Percentiles rank a stretch among this genome's conserved stretches.
These are phyloP conservation scores for Cercospora brassicicola DNA, from an alignment of 2,329 filamentous ascomycete species.

Conservation along the genomic window DNA sequence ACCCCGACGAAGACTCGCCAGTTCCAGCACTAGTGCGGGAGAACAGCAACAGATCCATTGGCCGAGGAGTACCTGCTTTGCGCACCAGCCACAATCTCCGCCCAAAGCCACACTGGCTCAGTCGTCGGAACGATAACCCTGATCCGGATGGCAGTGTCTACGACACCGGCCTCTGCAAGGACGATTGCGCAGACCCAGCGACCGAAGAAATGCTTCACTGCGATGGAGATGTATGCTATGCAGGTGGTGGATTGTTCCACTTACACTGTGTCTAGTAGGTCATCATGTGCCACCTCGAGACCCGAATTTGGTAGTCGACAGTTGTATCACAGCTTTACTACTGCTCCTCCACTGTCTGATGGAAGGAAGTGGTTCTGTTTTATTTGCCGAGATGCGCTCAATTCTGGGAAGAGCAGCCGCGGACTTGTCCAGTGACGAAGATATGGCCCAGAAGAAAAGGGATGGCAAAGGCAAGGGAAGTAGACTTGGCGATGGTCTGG, in stretches of 20 bases:
- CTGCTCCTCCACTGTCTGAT: too few species aligned
- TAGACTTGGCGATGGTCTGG: not conserved
- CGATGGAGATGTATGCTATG: not conserved
- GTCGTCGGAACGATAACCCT: not conserved
- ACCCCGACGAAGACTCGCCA: not conserved
- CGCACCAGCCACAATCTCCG: not conserved
- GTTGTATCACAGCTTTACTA: too few species aligned
- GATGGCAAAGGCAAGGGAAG: too few species aligned
- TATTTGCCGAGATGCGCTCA: too few species aligned
- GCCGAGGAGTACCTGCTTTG: not conserved
- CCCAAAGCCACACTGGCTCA: not conserved
- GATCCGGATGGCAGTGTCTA: not conserved
- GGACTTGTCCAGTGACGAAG: too few species aligned
- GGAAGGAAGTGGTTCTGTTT: too few species aligned
- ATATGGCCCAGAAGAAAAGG: too few species aligned
- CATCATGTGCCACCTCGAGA: too few species aligned
- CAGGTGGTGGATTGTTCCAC: not conserved
- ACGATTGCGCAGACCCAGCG: not conserved
- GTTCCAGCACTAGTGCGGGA: not conserved
- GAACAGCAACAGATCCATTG: not conserved
- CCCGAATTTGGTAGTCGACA: too few species aligned
- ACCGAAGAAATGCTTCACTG: not conserved
- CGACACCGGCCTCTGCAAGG: not conserved
- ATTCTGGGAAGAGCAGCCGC: too few species aligned
- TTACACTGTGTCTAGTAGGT: not conserved